Evolutionary conservation across 352 stramenopile species (phyloP), one percentile per base, ranked within the genome.

Genomic region (Pythium vanterpoolii): DNA sequence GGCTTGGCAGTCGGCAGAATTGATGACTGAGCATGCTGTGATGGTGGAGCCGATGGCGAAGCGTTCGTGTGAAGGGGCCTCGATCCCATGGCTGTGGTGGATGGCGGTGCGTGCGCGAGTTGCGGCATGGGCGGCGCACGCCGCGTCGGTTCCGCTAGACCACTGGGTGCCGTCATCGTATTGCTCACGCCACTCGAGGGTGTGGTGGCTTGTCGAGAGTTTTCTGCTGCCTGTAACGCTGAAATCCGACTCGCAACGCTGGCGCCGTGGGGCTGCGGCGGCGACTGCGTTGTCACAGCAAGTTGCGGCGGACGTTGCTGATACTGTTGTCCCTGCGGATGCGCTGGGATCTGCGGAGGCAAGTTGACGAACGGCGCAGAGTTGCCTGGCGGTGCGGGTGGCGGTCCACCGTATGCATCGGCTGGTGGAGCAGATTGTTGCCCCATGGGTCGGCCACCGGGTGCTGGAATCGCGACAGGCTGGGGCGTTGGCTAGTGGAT

Each of bases 221-320:
- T 66, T 13, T 73, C 47, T 50, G 60, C 50, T 19, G 63, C 47
- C 31, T 82, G 78, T 31, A 85, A 56, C 11, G 61, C 57, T 7
- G 71, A 73, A 19, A 71, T 69, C 14, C 73, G 55, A 36, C 62
- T 71, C 10, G 55, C 64, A 10, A 69, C 56, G 30, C 49, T 55
- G 5, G 57, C 23, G 7, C 40, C 27, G 48, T 47, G 42, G 11
- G 52, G 70, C 51, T 62, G 74, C 50, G 72, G 21, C 65, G 72
- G 39, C 69, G 72, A 27, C 55, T 66, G 30, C 50, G 64, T 50
- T 50, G 73, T 21, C 31, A 67, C 34, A 42, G 45, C 11, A 16
- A 39, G 47, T 42, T 54, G 59, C 27, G 51, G 43, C 18, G 33
- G 50, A 7, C 31, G 44, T 18, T 51, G 61, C 28, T 62, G 49